These are phyloP conservation scores for Globisporangium spinosum DNA, from an alignment of 352 stramenopile species.

Conservation along the genomic window DNA sequence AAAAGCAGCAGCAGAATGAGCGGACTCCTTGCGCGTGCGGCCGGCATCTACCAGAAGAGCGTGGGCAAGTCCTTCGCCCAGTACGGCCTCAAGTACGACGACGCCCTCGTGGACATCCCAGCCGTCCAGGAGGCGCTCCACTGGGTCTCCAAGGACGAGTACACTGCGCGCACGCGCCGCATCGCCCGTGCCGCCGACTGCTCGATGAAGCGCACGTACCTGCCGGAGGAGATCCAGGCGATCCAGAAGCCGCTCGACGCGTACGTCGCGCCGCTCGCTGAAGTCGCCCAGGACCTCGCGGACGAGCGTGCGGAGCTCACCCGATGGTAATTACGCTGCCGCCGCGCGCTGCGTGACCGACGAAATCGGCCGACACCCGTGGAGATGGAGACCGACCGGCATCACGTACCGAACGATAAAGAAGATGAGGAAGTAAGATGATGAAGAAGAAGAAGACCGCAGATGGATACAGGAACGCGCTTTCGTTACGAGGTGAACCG, in stretches of 20 bases:
- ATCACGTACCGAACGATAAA: background rate
- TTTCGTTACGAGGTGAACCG: background rate
- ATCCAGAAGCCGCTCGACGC: conserved; percentile 80
- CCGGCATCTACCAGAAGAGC: conserved; percentile 80
- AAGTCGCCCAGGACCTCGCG: conserved; percentile 51
- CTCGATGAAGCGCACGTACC: conserved; percentile 80
- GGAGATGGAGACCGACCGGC: background rate
- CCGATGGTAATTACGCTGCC: conserved; percentile 58
- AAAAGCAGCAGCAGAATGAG: conserved; percentile 21
- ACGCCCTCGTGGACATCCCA: conserved; percentile 76
- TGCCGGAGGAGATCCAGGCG: conserved; percentile 83
- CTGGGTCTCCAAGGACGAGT: conserved; percentile 77
- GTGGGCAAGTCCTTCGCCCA: conserved; percentile 70
- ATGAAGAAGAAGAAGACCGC: no score
- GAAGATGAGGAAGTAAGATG: conserved; percentile 4
- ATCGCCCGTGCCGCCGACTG: conserved; percentile 80
- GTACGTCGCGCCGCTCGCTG: conserved; percentile 65
- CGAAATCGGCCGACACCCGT: background rate
- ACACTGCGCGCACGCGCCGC: conserved; percentile 71
- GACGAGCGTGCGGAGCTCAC: conserved; percentile 77
- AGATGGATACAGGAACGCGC: conserved; percentile 7
- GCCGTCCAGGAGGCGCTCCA: conserved; percentile 78
- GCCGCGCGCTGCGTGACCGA: background rate
- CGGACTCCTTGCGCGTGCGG: conserved; percentile 56
- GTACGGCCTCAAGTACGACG: conserved; percentile 89